These are phyloP conservation scores for Suillus alpinus DNA, from an alignment of 768 basidiomycete genomes.

Conservation along the genomic window DNA sequence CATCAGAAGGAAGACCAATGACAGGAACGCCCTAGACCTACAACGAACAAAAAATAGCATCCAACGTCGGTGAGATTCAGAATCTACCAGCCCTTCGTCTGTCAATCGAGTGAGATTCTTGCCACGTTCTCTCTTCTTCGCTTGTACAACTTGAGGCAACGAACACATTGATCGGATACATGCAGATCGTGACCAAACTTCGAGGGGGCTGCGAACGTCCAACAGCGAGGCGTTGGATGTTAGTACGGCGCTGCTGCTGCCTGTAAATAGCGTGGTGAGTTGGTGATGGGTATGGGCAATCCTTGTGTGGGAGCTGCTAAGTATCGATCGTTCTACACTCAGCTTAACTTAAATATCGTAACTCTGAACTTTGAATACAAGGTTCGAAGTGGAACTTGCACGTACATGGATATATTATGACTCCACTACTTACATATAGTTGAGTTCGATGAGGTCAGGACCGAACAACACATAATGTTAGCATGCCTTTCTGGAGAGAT, in stretches of 20 bases:
- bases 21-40: background rate
- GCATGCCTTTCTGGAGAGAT: background rate
- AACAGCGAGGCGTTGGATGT: background rate
- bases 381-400: background rate
- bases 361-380: background rate
- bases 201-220: background rate
- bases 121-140: background rate
- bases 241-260: background rate
- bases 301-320: background rate
- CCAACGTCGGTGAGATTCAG: background rate
- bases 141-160: background rate
- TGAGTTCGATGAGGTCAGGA: background rate
- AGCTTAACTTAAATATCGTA: background rate
- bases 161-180: background rate
- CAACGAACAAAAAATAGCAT: background rate
- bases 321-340: background rate
- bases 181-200: background rate
- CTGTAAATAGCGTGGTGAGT: background rate
- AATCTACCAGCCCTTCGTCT: background rate
- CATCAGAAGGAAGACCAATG: background rate
- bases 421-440: background rate
- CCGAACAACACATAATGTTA: background rate
- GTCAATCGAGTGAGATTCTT: background rate
- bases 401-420: background rate
- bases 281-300: background rate